These are phyloP conservation scores for Achlya hypogyna DNA, from an alignment of 352 stramenopile genomes.

Conservation along the genomic window DNA sequence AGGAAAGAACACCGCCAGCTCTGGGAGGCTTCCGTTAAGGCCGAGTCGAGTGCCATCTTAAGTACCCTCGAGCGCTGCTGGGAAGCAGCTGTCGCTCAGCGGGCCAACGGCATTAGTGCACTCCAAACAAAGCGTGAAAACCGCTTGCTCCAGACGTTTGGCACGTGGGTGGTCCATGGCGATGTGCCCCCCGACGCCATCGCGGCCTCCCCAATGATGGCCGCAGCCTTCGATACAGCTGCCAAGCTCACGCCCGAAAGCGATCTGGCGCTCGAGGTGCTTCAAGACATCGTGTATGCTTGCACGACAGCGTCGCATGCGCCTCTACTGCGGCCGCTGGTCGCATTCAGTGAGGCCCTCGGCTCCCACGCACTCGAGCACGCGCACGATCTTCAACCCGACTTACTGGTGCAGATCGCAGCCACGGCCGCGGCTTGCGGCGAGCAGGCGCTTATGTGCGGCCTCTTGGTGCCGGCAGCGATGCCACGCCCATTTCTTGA, in stretches of 20 bases:
- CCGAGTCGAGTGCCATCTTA: neutral
- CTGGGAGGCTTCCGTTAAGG: neutral
- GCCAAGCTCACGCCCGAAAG: neutral
- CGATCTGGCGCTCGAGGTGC: neutral
- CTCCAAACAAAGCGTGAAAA: neutral
- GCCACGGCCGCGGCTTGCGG: neutral
- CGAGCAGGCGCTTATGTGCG: neutral
- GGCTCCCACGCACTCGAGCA: neutral
- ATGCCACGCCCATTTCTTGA: neutral
- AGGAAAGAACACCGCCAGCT: neutral
- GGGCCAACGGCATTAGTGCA: neutral
- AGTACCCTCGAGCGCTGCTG: neutral
- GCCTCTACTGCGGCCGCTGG: neutral
- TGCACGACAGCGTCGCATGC: neutral
- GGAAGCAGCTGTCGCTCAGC: neutral
- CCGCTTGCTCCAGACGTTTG: constrained; percentile 5
- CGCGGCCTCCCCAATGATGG: neutral
- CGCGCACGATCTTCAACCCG: neutral
- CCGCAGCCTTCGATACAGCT: neutral
- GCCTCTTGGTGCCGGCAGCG: neutral
- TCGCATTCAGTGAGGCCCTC: neutral
- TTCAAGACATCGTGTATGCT: neutral
- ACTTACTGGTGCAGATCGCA: neutral
- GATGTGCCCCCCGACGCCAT: neutral
- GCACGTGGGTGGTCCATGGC: constrained; percentile 2